Evolutionary conservation across 768 basidiomycete species (phyloP), one percentile per base, ranked within the genome.

Genomic region (Lentinula raphanica): DNA sequence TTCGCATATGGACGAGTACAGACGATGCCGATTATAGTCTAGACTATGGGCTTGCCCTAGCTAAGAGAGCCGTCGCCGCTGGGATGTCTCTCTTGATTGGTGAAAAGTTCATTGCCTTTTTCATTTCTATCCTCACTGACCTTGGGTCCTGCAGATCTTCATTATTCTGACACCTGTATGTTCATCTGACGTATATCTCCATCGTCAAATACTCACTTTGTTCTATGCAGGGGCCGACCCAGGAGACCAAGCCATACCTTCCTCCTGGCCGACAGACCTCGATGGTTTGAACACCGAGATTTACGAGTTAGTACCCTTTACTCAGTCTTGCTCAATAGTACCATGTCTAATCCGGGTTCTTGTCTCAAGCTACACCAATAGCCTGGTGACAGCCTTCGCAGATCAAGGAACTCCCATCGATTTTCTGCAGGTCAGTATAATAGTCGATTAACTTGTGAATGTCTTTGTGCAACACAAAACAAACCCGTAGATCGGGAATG

Each of bases 1-100:
- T 85, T 45, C 73, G 85, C 9, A 68, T 87, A 31, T 87, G 85
- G 85, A 85, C 83, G 0, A 79, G 82, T 60, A 82, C 80, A n/a
- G 74, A 74, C 59, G 72, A 74, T 50, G 65, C 72, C 1, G 65
- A 77, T 23, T 85, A 85, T 64, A 80, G 78, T 61, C 66, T 83
- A 56, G 69, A 65, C 38, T 83, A 84, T 61, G 83, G 76, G 0
- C 70, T 87, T 23, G 73, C 74, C 0, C 68, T 85, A 35, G 84
- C 78, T 8, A 82, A 83, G 68, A 72, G 84, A 12, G 78, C 81
- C 44, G 75, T 72, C 42, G 81, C 80, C 9, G 82, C 80, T 17
- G 83, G 83, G 8, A 76, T 86, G 80, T 71, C 72, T 15, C 64
- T 87, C 15, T 65, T 79, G 36, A 71, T 87, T 9, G 83, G 86